Evolutionary conservation across 1,284 basidiomycete genomes (phyloP).

Genomic region (Ceratobasidium sp.): DNA sequence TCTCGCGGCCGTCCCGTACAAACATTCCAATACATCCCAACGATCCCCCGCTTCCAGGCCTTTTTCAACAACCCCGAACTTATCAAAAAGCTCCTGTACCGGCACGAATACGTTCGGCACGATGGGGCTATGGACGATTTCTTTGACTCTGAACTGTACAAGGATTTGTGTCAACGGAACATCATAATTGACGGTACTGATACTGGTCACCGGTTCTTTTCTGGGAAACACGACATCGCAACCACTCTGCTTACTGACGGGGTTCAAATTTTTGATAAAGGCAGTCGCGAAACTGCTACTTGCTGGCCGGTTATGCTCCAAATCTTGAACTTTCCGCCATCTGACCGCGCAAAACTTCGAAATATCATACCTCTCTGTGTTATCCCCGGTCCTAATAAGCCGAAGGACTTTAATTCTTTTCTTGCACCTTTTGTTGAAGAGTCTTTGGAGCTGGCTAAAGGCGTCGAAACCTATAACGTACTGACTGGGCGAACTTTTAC

Average conservation of each 20-base stretch:
- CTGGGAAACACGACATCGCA: slow-evolving; percentile 54
- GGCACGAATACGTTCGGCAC: slow-evolving; percentile 47
- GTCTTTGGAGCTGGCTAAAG: slow-evolving; percentile 57
- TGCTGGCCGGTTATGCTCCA: slow-evolving; percentile 62
- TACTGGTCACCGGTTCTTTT: slow-evolving; percentile 53
- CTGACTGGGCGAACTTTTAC: neutral
- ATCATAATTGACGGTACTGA: slow-evolving; percentile 35
- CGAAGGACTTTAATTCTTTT: slow-evolving; percentile 62
- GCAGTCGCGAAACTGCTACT: slow-evolving; percentile 51
- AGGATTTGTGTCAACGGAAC: slow-evolving; percentile 15
- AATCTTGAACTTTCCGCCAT: slow-evolving; percentile 61
- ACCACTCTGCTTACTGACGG: slow-evolving; percentile 58
- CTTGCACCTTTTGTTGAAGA: slow-evolving; percentile 60
- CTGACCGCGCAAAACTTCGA: slow-evolving; percentile 55
- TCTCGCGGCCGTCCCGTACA: slow-evolving; percentile 26
- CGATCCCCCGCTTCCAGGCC: slow-evolving; percentile 39
- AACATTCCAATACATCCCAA: slow-evolving; percentile 48
- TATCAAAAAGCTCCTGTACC: slow-evolving; percentile 51
- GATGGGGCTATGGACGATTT: slow-evolving; percentile 50
- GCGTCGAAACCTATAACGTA: slow-evolving; percentile 59
- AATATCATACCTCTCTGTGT: slow-evolving; percentile 60
- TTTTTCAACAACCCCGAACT: slow-evolving; percentile 46
- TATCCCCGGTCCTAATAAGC: slow-evolving; percentile 63
- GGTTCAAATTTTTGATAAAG: slow-evolving; percentile 59
- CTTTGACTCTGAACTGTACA: slow-evolving; percentile 47